These are phyloP conservation scores for Fragaria nilgerrensis DNA, from an alignment of 306 rosid species.

Conservation along the genomic window DNA sequence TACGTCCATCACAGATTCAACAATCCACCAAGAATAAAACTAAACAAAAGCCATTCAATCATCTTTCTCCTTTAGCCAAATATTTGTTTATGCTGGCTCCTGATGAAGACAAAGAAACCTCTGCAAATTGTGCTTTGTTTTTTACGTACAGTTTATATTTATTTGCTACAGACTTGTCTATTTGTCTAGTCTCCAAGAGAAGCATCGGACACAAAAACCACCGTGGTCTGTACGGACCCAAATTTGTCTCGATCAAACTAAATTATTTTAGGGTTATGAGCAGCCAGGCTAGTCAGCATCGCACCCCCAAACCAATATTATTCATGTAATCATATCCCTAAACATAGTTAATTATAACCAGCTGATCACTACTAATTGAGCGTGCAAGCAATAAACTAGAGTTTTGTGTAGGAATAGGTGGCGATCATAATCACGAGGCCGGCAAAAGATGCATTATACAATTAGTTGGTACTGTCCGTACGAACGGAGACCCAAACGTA, in stretches of 20 bases:
- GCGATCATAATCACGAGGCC: not conserved
- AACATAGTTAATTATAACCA: not conserved
- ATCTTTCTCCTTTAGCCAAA: not conserved
- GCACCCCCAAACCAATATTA: not conserved
- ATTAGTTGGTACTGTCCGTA: not conserved
- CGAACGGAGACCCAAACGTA: not conserved
- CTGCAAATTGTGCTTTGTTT: not conserved
- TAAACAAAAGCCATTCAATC: not conserved
- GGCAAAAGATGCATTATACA: not conserved
- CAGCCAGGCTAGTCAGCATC: slow-evolving; percentile 2
- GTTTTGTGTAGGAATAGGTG: not conserved
- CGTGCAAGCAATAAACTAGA: not conserved
- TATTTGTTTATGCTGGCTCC: not conserved
- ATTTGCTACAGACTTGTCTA: not conserved
- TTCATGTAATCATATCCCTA: not conserved
- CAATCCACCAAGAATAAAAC: not conserved
- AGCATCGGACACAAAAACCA: not conserved
- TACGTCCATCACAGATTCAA: not conserved
- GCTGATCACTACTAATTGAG: not conserved
- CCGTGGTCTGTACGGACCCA: not conserved
- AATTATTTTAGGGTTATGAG: not conserved
- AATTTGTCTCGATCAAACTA: not conserved
- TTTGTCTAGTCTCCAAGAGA: not conserved
- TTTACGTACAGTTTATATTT: not conserved
- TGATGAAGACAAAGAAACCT: not conserved